Evolutionary conservation across 257 asterid species (phyloP).

Genomic region (Rehmannia glutinosa): DNA sequence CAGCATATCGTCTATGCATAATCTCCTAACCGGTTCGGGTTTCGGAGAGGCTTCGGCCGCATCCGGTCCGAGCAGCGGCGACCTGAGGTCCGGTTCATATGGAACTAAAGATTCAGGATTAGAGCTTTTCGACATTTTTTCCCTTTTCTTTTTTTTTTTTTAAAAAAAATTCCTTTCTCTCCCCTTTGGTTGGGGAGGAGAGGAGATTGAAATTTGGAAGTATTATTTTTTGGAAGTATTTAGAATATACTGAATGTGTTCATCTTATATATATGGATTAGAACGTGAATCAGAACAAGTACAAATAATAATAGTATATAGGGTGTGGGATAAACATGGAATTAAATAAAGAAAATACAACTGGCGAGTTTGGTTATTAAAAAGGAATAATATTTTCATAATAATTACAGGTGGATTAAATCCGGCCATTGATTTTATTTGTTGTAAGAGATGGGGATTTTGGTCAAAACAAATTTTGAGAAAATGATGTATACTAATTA

Average conservation of each 20-base stretch:
- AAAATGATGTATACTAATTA: not conserved
- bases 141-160: not conserved
- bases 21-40: slow-evolving; percentile 21
- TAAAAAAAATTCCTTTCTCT: not conserved
- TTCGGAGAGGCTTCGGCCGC: not conserved
- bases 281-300: not conserved
- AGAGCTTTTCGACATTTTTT: slow-evolving; percentile 17
- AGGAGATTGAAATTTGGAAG: not conserved
- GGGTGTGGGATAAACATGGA: too few species aligned
- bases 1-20: slow-evolving; percentile 70
- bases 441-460: not conserved
- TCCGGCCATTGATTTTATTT: not conserved
- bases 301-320: too few species aligned
- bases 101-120: slow-evolving; percentile 3
- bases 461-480: not conserved
- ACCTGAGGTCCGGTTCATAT: slow-evolving; percentile 19
- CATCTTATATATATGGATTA: not conserved
- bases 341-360: too few species aligned
- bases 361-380: too few species aligned
- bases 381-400: not conserved
- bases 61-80: slow-evolving; percentile 35
- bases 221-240: too few species aligned
- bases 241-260: not conserved
- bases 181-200: not conserved
- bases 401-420: not conserved